Conservation (phyloP, 1,284 basidiomycete species). For the Boletellus sp. region DNA sequence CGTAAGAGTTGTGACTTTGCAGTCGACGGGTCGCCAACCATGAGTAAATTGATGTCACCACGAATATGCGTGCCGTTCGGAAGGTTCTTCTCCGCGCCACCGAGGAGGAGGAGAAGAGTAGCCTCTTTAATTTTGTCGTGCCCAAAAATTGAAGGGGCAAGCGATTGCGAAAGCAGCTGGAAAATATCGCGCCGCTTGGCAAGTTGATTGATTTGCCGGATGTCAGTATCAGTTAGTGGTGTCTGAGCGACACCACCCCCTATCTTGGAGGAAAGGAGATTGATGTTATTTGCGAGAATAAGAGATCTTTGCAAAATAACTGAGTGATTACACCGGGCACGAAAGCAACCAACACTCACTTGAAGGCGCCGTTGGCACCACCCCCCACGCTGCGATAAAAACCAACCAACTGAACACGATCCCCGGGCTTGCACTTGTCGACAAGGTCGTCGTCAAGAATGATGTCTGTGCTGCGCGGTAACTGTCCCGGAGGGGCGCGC, state of each 20-base stretch:
- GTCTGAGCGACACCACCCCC: constrained; percentile 96
- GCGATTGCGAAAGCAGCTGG: constrained; percentile 85
- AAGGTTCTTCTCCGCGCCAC: constrained; percentile 97
- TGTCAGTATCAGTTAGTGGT: constrained; percentile 90
- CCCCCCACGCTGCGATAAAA: constrained; percentile 94
- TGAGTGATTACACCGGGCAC: constrained; percentile 5
- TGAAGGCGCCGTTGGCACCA: constrained; percentile 85
- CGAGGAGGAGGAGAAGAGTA: constrained; percentile 87
- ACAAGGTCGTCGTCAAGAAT: constrained; percentile 97
- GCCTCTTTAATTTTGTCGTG: constrained; percentile 96
- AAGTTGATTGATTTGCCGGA: constrained; percentile 95
- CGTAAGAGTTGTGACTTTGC: constrained; percentile 97
- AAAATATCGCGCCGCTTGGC: constrained; percentile 86
- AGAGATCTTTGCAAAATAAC: constrained; percentile 63
- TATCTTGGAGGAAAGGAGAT: constrained; percentile 93
- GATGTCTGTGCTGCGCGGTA: constrained; percentile 94
- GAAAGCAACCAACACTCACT: constrained; percentile 52
- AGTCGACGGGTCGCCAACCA: constrained; percentile 98
- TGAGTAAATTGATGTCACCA: constrained; percentile 98
- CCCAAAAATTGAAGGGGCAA: constrained; percentile 97
- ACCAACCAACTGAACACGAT: constrained; percentile 95
- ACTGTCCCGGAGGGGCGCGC: constrained; percentile 93
- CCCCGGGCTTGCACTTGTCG: constrained; percentile 96
- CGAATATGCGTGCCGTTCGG: constrained; percentile 98
- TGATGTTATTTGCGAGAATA: constrained; percentile 94